Base-by-base conservation (phyloP, 2,329 filamentous ascomycete species). In the Drechmeria coniospora region DNA sequence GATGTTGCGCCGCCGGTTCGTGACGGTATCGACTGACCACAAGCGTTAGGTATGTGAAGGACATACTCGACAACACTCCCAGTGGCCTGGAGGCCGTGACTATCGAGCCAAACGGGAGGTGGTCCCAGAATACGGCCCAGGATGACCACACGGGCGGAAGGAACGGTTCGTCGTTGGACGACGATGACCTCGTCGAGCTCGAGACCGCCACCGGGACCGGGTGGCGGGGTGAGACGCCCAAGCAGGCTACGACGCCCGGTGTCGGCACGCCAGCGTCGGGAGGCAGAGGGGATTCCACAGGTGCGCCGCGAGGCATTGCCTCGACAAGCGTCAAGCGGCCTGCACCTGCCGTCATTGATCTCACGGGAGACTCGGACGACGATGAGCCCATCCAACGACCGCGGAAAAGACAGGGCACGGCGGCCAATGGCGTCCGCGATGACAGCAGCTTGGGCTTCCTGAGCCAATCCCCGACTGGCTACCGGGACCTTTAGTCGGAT, bases 31-130 rank as follows among this genome's bases (percentile, higher is more conserved):
- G n/a, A n/a, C n/a, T n/a, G n/a, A n/a, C n/a, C 21, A 13, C 8
- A n/a, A 6, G 8, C 1, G 12, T 0, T 25, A 82, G 78, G 44
- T 93, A 92, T 47, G 84, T 93, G 11, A 74, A 78, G 44, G 79
- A 93, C 37, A 94, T 98, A 30, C 57, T 98, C 15, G 62, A 69
- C 31, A 74, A 68, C 19, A 93, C 87, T 0, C 56, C 74, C 0
- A 63, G 62, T 22, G 73, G 68, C 13, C 61, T 77, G 1, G 84
- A 94, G 31, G 80, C 92, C 40, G 84, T 95, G 15, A 86, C 77
- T 1, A 82, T 98, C 23, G 82, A 95, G 42, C 83, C 87, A 1
- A 68, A 84, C 38, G 90, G 87, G 3, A 62, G 65, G 39, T 98
- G 90, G 90, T 51, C 52, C 27, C 45, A 50, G 6, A 57, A 59